Evolutionary conservation across 305 asterid species (phyloP), one percentile per base, ranked within the genome.

Genomic region (Fraxinus paxiana): DNA sequence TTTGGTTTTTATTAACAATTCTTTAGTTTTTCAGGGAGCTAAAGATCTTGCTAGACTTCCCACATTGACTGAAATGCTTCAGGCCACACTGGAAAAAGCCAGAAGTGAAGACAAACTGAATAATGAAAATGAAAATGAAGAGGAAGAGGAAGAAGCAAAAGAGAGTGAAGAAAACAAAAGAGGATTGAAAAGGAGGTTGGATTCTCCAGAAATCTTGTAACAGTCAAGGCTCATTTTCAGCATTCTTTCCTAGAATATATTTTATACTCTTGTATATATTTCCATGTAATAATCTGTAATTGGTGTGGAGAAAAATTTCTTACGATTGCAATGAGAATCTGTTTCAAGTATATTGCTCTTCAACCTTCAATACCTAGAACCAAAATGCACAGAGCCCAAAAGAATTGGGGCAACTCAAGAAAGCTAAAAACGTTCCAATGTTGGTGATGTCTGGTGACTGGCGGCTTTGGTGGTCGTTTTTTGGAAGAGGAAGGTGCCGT

Each of bases 391-490:
- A 83, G 76, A 77, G 77, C 81, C 59, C 84, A 3, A 82, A 88
- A 28, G 91, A 88, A 73, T 9, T 88, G 72, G 94, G 87, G 76
- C 92, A 89, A 79, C 85, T 94, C 74, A 93, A 92, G 76, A 92
- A 85, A 85, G 98, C 97, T 6, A 94, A 92, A 89, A 94, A 88
- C 86, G 99, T 93, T 69, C n/a, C n/a, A n/a, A n/a, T n/a, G n/a
- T n/a, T n/a, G n/a, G n/a, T n/a, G n/a, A n/a, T n/a, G n/a, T n/a
- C n/a, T n/a, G n/a, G n/a, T n/a, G n/a, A n/a, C n/a, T n/a, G n/a
- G n/a, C n/a, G n/a, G n/a, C n/a, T n/a, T n/a, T n/a, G n/a, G n/a
- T n/a, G n/a, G n/a, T n/a, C n/a, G n/a, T n/a, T n/a, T n/a, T n/a
- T n/a, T n/a, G n/a, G n/a, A n/a, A n/a, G n/a, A n/a, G n/a, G n/a